phyloP scores from a whole-genome alignment of 2,329 filamentous ascomycete species.

The Parasarocladium wereldwijsianum region DNA sequence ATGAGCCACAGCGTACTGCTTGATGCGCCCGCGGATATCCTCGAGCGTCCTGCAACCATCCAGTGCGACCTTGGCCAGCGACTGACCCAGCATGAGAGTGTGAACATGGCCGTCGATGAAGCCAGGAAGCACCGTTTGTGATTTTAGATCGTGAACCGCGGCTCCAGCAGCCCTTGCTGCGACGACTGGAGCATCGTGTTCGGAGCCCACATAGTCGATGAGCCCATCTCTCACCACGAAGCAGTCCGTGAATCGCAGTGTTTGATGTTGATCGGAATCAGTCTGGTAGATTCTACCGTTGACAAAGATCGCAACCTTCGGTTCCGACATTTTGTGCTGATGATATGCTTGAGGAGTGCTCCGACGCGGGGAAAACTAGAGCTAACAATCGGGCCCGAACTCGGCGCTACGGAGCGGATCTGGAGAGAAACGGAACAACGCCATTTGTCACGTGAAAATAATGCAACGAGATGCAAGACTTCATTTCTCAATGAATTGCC shows the following conservation, averaged over 20 bases:
- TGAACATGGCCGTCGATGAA: conserved; percentile 46
- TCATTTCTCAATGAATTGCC: too few species aligned
- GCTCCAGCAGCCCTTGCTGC: conserved; percentile 12
- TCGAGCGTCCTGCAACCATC: conserved; percentile 30
- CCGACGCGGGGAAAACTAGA: too few species aligned
- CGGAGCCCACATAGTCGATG: conserved; percentile 19
- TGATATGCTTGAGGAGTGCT: too few species aligned
- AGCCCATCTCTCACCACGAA: conserved; percentile 19
- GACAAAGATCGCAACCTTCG: conserved; percentile 9
- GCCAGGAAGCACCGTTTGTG: conserved; percentile 31
- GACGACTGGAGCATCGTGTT: conserved; percentile 10
- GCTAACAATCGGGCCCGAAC: too few species aligned
- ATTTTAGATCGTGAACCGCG: conserved; percentile 13
- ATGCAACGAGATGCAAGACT: too few species aligned
- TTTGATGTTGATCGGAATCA: conserved; percentile 10
- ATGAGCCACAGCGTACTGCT: conserved; percentile 27
- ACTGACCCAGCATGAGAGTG: conserved; percentile 37
- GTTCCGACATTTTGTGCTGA: conserved; percentile 4
- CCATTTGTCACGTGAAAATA: too few species aligned
- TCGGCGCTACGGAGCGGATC: too few species aligned
- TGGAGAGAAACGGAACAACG: too few species aligned
- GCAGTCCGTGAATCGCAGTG: conserved; percentile 15
- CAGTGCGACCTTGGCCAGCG: conserved; percentile 33
- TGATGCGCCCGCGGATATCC: conserved; percentile 33
- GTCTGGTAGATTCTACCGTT: conserved; percentile 15